A percentile compares a stretch with the other conserved stretches of the same genome.
Evolutionary conservation across 1,284 basidiomycete genomes (phyloP).

Genomic region (Ganoderma leucocontextum): DNA sequence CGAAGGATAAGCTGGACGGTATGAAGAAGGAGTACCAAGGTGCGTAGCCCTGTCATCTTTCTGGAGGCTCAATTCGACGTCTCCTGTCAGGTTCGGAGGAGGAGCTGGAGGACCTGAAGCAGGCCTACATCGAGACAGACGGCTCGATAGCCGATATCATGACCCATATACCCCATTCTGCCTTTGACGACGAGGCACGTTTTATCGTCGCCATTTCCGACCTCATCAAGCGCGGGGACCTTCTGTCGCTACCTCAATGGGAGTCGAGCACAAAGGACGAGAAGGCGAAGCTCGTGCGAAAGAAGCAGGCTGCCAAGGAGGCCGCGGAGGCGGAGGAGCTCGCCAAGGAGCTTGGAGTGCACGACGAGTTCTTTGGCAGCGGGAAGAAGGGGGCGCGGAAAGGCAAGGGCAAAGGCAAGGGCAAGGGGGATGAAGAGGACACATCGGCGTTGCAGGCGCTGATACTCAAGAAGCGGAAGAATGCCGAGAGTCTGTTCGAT

Average conservation of each 20-base stretch:
- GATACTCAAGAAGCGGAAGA: slow-evolving; percentile 81
- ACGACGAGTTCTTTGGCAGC: slow-evolving; percentile 93
- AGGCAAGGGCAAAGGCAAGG: slow-evolving; percentile 61
- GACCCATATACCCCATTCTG: slow-evolving; percentile 86
- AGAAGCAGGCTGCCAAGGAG: slow-evolving; percentile 80
- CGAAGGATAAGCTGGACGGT: slow-evolving; percentile 85
- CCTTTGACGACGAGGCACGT: slow-evolving; percentile 82
- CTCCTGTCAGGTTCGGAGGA: slow-evolving; percentile 77
- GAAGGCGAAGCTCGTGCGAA: slow-evolving; percentile 76
- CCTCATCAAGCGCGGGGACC: slow-evolving; percentile 70
- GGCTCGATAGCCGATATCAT: slow-evolving; percentile 85
- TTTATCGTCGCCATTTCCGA: slow-evolving; percentile 77
- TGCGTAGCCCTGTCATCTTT: slow-evolving; percentile 40
- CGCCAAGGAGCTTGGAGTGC: slow-evolving; percentile 90
- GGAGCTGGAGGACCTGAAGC: slow-evolving; percentile 80
- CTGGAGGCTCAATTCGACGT: neutral
- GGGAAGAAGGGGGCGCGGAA: slow-evolving; percentile 76
- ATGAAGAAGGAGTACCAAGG: slow-evolving; percentile 94
- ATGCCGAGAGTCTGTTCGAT: slow-evolving; percentile 78
- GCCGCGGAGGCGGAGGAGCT: slow-evolving; percentile 86
- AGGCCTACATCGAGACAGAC: slow-evolving; percentile 71
- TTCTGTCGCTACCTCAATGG: slow-evolving; percentile 74
- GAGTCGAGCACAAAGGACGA: slow-evolving; percentile 75
- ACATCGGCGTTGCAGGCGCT: slow-evolving; percentile 81
- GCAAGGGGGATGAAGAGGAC: slow-evolving; percentile 58